Conservation (phyloP, 805 yeast species). For the Pichia deserticola region DNA sequence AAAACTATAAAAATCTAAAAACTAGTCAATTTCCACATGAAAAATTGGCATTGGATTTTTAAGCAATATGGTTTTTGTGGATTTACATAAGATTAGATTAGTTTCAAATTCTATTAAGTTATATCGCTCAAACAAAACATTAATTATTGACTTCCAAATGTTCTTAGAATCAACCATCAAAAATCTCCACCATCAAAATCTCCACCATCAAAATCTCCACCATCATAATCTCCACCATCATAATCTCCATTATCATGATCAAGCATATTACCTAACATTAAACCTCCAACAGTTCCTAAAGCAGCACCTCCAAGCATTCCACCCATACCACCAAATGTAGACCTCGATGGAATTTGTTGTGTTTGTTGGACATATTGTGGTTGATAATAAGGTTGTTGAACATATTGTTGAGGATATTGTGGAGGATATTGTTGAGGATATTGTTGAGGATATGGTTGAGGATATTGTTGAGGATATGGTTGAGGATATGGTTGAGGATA, state of each 20-base stretch:
- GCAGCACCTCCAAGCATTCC: conserved; percentile 28
- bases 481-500: neutral
- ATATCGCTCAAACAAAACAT: no score
- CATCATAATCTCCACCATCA: conserved; percentile 15
- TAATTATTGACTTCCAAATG: neutral
- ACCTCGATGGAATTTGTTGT: conserved; percentile 8
- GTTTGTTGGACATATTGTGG: conserved; percentile 12
- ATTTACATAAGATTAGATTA: neutral
- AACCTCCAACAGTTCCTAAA: conserved; percentile 27
- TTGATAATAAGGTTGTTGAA: conserved; percentile 11
- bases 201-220: conserved; percentile 12
- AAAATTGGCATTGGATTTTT: no score
- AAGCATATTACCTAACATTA: conserved; percentile 18
- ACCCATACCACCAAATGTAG: conserved; percentile 21
- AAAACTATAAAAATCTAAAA: no score
- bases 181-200: conserved; percentile 5
- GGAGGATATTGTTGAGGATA: conserved; percentile 14
- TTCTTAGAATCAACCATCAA: conserved; percentile 7
- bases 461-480: conserved; percentile 8
- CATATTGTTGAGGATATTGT: conserved; percentile 2
- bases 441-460: conserved; percentile 7
- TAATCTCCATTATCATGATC: neutral
- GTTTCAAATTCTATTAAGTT: neutral
- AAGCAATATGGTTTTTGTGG: neutral
- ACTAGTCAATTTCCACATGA: no score